Conservation (phyloP, 305 asterid genomes). For the Rubia occidens region DNA sequence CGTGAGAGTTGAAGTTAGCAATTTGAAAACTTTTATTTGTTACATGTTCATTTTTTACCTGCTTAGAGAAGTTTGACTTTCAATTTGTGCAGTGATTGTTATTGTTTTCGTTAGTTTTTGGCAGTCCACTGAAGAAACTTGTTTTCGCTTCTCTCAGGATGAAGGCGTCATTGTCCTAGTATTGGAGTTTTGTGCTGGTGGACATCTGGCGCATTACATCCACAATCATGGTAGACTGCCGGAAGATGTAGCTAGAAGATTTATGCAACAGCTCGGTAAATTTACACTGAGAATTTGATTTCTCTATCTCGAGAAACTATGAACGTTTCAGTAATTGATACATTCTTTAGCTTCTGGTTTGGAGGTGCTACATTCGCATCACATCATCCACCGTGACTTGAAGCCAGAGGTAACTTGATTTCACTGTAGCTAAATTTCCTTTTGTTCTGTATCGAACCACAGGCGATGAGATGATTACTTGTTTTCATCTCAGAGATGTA, state of each 20-base stretch:
- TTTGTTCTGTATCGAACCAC: constrained; percentile 8
- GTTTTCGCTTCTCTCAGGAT: constrained; percentile 22
- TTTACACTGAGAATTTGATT: neutral
- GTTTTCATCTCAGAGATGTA: neutral
- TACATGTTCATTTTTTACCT: neutral
- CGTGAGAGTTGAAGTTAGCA: neutral
- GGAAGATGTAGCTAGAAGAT: constrained; percentile 30
- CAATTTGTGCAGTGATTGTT: neutral
- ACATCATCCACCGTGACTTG: constrained; percentile 42
- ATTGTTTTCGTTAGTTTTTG: neutral
- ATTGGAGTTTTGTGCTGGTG: constrained; percentile 46
- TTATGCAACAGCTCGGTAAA: constrained; percentile 44
- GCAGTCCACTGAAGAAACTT: neutral
- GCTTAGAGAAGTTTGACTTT: neutral
- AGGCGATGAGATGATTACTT: neutral
- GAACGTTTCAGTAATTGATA: constrained; percentile 4
- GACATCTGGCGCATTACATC: constrained; percentile 42
- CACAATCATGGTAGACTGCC: constrained; percentile 35
- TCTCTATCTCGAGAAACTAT: constrained; percentile 5
- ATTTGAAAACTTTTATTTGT: neutral
- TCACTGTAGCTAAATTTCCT: neutral
- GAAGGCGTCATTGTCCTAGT: constrained; percentile 32
- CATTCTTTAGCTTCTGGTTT: constrained; percentile 34
- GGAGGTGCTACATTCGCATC: constrained; percentile 30
- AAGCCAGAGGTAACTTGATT: constrained; percentile 39